A percentile compares a stretch with the other conserved stretches of the same genome.
Evolutionary conservation across 176 grass and related monocot genomes (phyloP).

Genomic region (Neostapfia colusana): DNA sequence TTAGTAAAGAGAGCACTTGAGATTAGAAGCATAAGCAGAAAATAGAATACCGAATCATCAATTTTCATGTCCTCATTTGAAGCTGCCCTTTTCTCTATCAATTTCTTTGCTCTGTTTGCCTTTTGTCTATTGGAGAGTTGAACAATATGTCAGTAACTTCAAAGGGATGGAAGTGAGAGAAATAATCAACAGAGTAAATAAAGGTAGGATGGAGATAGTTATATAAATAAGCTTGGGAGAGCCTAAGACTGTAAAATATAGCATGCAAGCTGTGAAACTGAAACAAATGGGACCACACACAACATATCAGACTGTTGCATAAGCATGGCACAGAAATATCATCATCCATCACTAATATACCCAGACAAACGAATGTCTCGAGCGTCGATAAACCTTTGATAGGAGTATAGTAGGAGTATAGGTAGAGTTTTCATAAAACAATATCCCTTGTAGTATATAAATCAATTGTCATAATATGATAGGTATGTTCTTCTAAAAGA

Average conservation of each 20-base stretch:
- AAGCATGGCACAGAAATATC: conserved; percentile 16
- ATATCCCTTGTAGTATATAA: not conserved
- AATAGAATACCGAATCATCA: conserved; percentile 50
- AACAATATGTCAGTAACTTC: conserved; percentile 14
- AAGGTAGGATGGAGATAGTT: not conserved
- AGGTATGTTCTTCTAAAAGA: not conserved
- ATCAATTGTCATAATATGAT: not conserved
- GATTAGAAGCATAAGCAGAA: conserved; percentile 16
- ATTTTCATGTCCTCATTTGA: conserved; percentile 62
- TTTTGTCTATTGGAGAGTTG: conserved; percentile 45
- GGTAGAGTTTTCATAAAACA: not conserved
- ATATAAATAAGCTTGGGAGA: not conserved
- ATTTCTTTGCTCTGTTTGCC: conserved; percentile 83
- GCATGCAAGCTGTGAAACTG: not conserved
- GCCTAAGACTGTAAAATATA: not conserved
- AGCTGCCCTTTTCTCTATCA: conserved; percentile 67
- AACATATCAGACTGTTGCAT: not conserved
- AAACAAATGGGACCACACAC: not conserved
- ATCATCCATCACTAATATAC: not conserved
- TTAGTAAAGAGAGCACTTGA: conserved; percentile 1
- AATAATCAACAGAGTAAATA: conserved; percentile 7
- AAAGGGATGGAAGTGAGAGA: not conserved
- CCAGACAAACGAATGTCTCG: not conserved
- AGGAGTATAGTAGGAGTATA: conserved; percentile 4
- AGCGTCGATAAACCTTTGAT: not conserved